phyloP scores from a whole-genome alignment of 208 protist species.

The Trichomonas tenax region DNA sequence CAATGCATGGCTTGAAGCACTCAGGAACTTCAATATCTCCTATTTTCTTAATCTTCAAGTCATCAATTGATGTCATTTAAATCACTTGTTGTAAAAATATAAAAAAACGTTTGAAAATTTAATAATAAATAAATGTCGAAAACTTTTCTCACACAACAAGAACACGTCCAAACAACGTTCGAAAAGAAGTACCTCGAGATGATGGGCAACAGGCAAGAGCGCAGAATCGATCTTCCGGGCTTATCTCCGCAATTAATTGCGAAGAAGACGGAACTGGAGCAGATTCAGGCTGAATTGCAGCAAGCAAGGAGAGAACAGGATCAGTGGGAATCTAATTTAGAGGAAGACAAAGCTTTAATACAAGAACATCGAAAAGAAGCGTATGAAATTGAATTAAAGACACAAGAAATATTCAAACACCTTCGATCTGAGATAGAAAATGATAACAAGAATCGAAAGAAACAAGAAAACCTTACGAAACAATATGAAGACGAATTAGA shows the following conservation, averaged over 20 bases:
- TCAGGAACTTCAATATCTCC: too few relatives aligned
- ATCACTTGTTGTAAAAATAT: too few relatives aligned
- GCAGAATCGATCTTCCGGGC: background rate
- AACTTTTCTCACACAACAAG: background rate
- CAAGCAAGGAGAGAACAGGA: background rate
- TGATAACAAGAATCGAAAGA: background rate
- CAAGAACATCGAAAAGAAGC: background rate
- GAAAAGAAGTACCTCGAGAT: background rate
- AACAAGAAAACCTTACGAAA: background rate
- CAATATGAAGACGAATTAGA: background rate
- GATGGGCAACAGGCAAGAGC: background rate
- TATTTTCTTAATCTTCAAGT: too few relatives aligned
- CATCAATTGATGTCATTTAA: too few relatives aligned
- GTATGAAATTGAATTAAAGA: background rate
- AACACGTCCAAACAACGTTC: background rate
- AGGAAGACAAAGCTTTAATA: background rate
- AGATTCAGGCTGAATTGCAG: background rate
- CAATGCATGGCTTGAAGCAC: too few relatives aligned
- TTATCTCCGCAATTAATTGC: background rate
- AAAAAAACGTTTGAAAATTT: too few relatives aligned
- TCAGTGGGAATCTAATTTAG: background rate
- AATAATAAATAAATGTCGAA: too few relatives aligned
- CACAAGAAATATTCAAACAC: background rate
- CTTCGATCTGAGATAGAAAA: background rate
- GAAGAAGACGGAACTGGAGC: background rate